Evolutionary conservation across 2,329 filamentous ascomycete species (phyloP).

Genomic region (Colletotrichum trifolii): DNA sequence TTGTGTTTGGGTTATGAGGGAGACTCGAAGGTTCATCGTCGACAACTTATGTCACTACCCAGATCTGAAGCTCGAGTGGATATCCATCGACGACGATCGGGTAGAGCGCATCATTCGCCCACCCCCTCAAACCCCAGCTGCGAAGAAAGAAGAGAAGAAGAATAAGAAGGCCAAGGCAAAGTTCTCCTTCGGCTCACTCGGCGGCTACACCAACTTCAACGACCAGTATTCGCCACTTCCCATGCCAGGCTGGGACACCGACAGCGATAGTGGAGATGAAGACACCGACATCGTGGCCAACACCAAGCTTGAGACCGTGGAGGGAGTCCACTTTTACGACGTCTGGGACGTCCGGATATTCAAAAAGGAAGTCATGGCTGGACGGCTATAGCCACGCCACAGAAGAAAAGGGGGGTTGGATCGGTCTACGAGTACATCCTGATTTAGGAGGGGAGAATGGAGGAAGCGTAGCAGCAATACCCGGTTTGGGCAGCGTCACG

Average conservation of each 20-base stretch:
- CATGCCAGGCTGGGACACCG: slow-evolving; percentile 41
- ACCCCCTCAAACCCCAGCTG: slow-evolving; percentile 43
- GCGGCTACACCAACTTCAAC: slow-evolving; percentile 26
- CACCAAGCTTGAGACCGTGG: slow-evolving; percentile 51
- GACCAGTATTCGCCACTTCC: slow-evolving; percentile 43
- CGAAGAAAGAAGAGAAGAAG: slow-evolving; percentile 42
- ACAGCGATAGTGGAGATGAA: slow-evolving; percentile 49
- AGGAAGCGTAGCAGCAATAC: slow-evolving; percentile 1
- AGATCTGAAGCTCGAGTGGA: slow-evolving; percentile 66
- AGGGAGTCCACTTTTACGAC: slow-evolving; percentile 56
- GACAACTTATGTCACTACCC: slow-evolving; percentile 68
- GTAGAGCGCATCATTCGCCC: slow-evolving; percentile 62
- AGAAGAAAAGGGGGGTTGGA: slow-evolving; percentile 20
- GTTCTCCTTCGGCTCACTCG: slow-evolving; percentile 12
- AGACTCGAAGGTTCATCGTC: slow-evolving; percentile 68
- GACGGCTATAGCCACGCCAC: slow-evolving; percentile 47
- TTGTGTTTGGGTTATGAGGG: slow-evolving; percentile 66
- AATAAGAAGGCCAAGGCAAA: slow-evolving; percentile 39
- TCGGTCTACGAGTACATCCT: slow-evolving; percentile 5
- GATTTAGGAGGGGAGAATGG: background rate
- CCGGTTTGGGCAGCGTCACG: background rate
- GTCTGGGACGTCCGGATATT: slow-evolving; percentile 65
- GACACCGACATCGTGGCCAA: slow-evolving; percentile 38
- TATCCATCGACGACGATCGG: slow-evolving; percentile 64
- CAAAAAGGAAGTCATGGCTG: slow-evolving; percentile 64